Evolutionary conservation across 768 basidiomycete species (phyloP).

Genomic region (Macrolepiota dolichaula): DNA sequence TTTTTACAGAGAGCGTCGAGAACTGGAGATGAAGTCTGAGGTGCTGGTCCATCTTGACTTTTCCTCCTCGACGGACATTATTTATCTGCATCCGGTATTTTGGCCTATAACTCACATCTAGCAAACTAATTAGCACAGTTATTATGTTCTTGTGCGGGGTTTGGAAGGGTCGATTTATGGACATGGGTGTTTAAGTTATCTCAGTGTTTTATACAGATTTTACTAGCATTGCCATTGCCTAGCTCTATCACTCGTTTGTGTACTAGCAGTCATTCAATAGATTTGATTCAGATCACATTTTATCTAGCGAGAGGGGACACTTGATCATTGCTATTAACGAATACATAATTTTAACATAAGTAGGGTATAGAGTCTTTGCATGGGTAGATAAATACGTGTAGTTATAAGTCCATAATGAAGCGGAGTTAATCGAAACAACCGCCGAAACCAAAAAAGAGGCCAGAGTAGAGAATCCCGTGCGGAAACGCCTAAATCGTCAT

Average conservation of each 20-base stretch:
- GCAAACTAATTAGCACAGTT: neutral
- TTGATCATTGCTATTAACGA: too few relatives aligned
- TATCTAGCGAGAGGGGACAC: too few relatives aligned
- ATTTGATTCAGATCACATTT: neutral
- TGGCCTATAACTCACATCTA: neutral
- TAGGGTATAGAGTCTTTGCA: too few relatives aligned
- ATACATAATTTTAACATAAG: too few relatives aligned
- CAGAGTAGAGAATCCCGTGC: neutral
- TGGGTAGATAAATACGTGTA: neutral
- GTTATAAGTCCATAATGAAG: neutral
- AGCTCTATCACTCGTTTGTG: neutral
- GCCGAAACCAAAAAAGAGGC: neutral
- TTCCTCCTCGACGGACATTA: neutral
- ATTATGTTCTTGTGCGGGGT: neutral
- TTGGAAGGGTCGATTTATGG: neutral
- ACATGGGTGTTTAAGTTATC: neutral
- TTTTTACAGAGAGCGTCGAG: conserved; percentile 22
- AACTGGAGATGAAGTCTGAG: conserved; percentile 3
- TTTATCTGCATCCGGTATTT: neutral
- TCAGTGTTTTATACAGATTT: neutral
- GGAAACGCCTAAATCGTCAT: conserved; percentile 22
- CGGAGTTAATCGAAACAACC: neutral
- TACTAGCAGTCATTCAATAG: neutral
- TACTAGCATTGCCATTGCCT: neutral
- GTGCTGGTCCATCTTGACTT: conserved; percentile 1